These are phyloP conservation scores for Calonectria hawksworthii DNA, from an alignment of 2,329 filamentous ascomycete species.

Conservation along the genomic window DNA sequence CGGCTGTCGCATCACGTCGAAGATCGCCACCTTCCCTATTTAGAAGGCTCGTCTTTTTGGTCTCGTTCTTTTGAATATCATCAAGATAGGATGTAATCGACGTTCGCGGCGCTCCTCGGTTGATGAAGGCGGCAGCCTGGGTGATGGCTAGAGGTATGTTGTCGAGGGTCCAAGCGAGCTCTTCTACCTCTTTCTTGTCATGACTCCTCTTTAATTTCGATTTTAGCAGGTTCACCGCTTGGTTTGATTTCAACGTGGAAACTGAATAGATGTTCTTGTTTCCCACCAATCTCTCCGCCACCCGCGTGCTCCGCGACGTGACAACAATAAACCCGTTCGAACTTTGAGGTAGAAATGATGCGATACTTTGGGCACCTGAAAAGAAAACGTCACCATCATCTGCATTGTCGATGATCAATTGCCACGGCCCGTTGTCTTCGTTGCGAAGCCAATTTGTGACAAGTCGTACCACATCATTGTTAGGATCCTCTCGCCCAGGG, in stretches of 20 bases:
- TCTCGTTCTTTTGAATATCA: slow-evolving; percentile 45
- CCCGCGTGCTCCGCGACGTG: not conserved
- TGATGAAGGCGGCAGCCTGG: slow-evolving; percentile 10
- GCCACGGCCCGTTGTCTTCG: slow-evolving; percentile 6
- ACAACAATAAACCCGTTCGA: not conserved
- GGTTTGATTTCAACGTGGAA: not conserved
- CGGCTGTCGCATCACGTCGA: slow-evolving; percentile 27
- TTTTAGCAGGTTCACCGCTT: not conserved
- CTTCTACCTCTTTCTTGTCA: not conserved
- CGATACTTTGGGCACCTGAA: not conserved
- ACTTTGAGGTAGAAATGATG: not conserved
- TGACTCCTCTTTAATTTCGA: not conserved
- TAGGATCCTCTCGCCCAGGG: not conserved
- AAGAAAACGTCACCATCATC: slow-evolving; percentile 9
- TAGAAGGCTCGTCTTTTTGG: slow-evolving; percentile 43
- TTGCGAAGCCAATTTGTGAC: slow-evolving; percentile 11
- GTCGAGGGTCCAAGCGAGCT: not conserved
- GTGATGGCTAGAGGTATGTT: slow-evolving; percentile 17
- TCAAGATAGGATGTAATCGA: slow-evolving; percentile 50
- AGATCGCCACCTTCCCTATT: slow-evolving; percentile 42
- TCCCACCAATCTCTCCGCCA: not conserved
- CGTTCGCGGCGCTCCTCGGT: not conserved
- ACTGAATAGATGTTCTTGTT: not conserved
- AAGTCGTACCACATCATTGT: not conserved
- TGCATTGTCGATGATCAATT: slow-evolving; percentile 18